Conservation (phyloP, 768 basidiomycete genomes). For the Rickenella mellea region DNA sequence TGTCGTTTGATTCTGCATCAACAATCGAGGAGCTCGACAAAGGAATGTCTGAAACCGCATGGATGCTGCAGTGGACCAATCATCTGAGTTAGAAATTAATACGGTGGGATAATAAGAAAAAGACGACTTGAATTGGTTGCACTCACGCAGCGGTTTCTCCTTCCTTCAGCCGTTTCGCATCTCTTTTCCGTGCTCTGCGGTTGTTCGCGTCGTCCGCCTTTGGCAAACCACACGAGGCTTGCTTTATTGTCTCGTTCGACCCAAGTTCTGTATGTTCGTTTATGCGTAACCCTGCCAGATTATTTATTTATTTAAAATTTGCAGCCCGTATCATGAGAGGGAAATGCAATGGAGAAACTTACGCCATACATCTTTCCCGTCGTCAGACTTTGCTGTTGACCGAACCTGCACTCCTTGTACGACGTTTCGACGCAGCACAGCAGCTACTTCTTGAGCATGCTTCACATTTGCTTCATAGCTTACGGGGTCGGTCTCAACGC, state of each 20-base stretch:
- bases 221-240: too few relatives aligned
- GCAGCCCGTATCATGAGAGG: neutral
- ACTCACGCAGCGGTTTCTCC: too few relatives aligned
- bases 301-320: neutral
- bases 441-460: constrained; percentile 62
- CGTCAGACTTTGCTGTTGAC: constrained; percentile 18
- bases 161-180: too few relatives aligned
- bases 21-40: too few relatives aligned
- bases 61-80: too few relatives aligned
- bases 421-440: constrained; percentile 69
- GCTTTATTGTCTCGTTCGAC: constrained; percentile 70
- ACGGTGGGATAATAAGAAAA: too few relatives aligned
- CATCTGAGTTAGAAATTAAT: too few relatives aligned
- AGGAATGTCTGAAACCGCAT: too few relatives aligned
- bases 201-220: too few relatives aligned
- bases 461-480: constrained; percentile 45
- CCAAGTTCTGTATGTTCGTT: constrained; percentile 82
- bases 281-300: constrained; percentile 54
- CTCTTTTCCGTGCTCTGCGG: constrained; percentile 36
- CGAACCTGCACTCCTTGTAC: constrained; percentile 62
- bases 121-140: too few relatives aligned
- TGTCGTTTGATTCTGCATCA: constrained; percentile 9
- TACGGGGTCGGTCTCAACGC: constrained; percentile 32
- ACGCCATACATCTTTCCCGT: constrained; percentile 50
- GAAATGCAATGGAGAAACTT: constrained; percentile 14